These are phyloP conservation scores for Trametes cubensis DNA, from an alignment of 768 basidiomycete genomes.

Conservation along the genomic window DNA sequence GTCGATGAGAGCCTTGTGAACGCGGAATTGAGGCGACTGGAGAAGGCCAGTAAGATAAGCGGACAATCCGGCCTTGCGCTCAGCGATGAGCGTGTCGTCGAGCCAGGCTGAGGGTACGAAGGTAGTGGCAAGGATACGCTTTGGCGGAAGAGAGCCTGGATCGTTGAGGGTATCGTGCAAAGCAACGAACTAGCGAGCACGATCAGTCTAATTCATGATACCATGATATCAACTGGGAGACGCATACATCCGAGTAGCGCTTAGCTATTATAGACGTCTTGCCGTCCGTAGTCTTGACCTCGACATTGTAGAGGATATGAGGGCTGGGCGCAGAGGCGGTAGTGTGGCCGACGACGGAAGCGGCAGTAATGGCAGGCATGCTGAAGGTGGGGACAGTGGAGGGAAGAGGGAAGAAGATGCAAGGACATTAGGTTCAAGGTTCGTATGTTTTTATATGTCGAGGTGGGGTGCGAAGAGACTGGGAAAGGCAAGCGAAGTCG, in stretches of 20 bases:
- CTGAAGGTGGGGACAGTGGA: slow-evolving; percentile 8
- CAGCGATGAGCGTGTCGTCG: slow-evolving; percentile 52
- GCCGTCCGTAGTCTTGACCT: slow-evolving; percentile 41
- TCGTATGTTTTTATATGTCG: slow-evolving; percentile 14
- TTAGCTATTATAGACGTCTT: slow-evolving; percentile 38
- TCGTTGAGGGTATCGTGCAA: slow-evolving; percentile 48
- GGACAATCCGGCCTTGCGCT: slow-evolving; percentile 52
- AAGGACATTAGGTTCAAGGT: not conserved
- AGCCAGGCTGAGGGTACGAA: slow-evolving; percentile 57
- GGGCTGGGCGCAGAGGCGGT: slow-evolving; percentile 49
- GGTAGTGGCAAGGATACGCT: slow-evolving; percentile 50
- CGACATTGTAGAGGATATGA: slow-evolving; percentile 49
- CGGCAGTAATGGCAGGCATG: slow-evolving; percentile 17
- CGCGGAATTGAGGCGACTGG: slow-evolving; percentile 39
- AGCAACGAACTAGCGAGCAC: slow-evolving; percentile 37
- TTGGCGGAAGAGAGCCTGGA: slow-evolving; percentile 49
- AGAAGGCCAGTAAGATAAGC: slow-evolving; percentile 46
- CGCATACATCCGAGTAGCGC: slow-evolving; percentile 49
- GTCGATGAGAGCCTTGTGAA: slow-evolving; percentile 37
- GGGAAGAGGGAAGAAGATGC: not conserved
- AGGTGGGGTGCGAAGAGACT: slow-evolving; percentile 5
- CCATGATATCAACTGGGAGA: not conserved
- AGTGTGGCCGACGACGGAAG: slow-evolving; percentile 46
- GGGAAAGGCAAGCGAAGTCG: slow-evolving; percentile 7
- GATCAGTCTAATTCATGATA: not conserved